A percentile compares a stretch with the other conserved stretches of the same genome.
Conservation (phyloP, 2,329 filamentous ascomycete genomes). For the Fusarium sp. region DNA sequence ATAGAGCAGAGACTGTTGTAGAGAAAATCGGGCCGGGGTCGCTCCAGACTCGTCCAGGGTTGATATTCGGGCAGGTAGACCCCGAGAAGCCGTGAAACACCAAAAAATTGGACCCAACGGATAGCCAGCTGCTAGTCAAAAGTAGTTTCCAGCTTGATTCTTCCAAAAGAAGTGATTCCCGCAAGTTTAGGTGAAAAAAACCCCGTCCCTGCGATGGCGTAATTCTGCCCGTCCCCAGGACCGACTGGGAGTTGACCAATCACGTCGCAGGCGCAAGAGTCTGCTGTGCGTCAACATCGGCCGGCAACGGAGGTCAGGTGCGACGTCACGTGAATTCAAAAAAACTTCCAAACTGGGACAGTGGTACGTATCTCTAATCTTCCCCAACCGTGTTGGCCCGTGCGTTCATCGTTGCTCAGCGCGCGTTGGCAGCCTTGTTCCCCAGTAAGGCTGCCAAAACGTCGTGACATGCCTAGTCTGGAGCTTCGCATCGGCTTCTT, state of each 20-base stretch:
- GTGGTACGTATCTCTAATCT: slow-evolving; percentile 19
- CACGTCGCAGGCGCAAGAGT: slow-evolving; percentile 17
- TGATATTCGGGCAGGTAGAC: slow-evolving; percentile 24
- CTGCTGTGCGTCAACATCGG: slow-evolving; percentile 18
- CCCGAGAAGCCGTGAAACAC: slow-evolving; percentile 14
- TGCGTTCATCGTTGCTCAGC: slow-evolving; percentile 31
- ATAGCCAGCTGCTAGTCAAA: slow-evolving; percentile 24
- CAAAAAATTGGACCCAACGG: slow-evolving; percentile 29
- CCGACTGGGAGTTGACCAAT: slow-evolving; percentile 44
- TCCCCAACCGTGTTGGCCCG: slow-evolving; percentile 26
- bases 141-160: slow-evolving; percentile 24
- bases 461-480: slow-evolving; percentile 37
- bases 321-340: slow-evolving; percentile 35
- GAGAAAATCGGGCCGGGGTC: slow-evolving; percentile 28
- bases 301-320: slow-evolving; percentile 36
- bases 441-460: slow-evolving; percentile 44
- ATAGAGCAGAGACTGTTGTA: slow-evolving; percentile 22
- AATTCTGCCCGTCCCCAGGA: slow-evolving; percentile 42
- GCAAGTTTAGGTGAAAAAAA: slow-evolving; percentile 35
- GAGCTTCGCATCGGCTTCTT: slow-evolving; percentile 37
- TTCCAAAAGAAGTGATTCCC: slow-evolving; percentile 33
- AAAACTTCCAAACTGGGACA: background rate
- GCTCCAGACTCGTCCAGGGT: slow-evolving; percentile 4
- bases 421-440: slow-evolving; percentile 42
- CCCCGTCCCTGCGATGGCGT: slow-evolving; percentile 44